These are phyloP conservation scores for Acacia melanoxylon DNA, from an alignment of 306 rosid species.

Conservation along the genomic window DNA sequence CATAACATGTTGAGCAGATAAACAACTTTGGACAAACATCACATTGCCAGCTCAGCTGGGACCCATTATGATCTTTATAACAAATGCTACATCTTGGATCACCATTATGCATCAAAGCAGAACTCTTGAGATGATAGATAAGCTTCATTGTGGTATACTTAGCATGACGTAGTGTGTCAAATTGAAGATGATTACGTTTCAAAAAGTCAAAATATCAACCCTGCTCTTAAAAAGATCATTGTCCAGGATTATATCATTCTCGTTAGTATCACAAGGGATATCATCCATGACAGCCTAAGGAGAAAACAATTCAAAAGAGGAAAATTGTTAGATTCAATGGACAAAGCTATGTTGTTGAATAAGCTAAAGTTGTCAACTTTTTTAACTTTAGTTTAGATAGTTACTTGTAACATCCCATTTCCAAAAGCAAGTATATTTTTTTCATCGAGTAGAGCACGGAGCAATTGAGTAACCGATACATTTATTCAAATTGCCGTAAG, in stretches of 20 bases:
- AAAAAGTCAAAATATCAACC: conserved; percentile 46
- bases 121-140: conserved; percentile 41
- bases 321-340: background rate
- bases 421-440: too few relatives aligned
- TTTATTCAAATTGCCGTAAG: too few relatives aligned
- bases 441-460: too few relatives aligned
- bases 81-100: conserved; percentile 45
- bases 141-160: conserved; percentile 70
- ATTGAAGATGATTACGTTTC: conserved; percentile 52
- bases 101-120: background rate
- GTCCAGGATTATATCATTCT: conserved; percentile 43
- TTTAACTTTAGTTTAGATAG: conserved; percentile 14
- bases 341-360: background rate
- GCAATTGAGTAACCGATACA: too few relatives aligned
- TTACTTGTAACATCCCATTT: too few relatives aligned
- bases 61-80: conserved; percentile 10
- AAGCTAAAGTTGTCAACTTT: too few relatives aligned
- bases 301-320: conserved; percentile 4
- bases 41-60: conserved; percentile 45
- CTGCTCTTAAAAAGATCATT: conserved; percentile 45
- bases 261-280: conserved; percentile 44
- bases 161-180: conserved; percentile 64
- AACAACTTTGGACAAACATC: conserved; percentile 43
- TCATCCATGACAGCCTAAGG: conserved; percentile 43
- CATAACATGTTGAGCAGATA: conserved; percentile 45